These are phyloP conservation scores for Leishmania arabica DNA, from an alignment of 208 protist species.

Conservation along the genomic window DNA sequence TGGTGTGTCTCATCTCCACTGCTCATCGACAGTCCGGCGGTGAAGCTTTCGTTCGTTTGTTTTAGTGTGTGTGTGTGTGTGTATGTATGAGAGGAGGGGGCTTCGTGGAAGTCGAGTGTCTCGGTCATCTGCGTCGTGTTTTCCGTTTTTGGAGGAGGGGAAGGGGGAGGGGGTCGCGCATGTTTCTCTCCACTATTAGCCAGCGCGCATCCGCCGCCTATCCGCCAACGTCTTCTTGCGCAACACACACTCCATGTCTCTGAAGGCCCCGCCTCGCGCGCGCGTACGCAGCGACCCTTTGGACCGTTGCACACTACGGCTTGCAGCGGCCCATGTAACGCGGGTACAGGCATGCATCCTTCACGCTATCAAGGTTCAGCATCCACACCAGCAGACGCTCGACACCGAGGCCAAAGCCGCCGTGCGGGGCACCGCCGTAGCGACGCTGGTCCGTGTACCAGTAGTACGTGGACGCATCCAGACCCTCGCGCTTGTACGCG, in stretches of 20 bases:
- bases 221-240: neutral
- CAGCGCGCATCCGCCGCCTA: neutral
- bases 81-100: too few species aligned
- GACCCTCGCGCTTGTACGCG: conserved; percentile 93
- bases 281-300: neutral
- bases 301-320: conserved; percentile 76
- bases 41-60: too few species aligned
- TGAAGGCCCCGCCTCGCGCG: neutral
- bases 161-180: too few species aligned
- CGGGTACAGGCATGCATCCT: conserved; percentile 97
- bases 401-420: conserved; percentile 98
- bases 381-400: conserved; percentile 98
- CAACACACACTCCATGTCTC: neutral
- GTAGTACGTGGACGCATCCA: conserved; percentile 97
- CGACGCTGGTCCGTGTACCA: conserved; percentile 99
- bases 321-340: conserved; percentile 95
- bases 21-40: too few species aligned
- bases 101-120: too few species aligned
- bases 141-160: too few species aligned
- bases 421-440: conserved; percentile 97
- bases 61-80: too few species aligned
- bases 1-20: too few species aligned
- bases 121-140: neutral
- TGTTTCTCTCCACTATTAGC: neutral
- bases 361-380: conserved; percentile 94